Conservation (phyloP, 352 stramenopile species). For the Phytophthora tentaculata region DNA sequence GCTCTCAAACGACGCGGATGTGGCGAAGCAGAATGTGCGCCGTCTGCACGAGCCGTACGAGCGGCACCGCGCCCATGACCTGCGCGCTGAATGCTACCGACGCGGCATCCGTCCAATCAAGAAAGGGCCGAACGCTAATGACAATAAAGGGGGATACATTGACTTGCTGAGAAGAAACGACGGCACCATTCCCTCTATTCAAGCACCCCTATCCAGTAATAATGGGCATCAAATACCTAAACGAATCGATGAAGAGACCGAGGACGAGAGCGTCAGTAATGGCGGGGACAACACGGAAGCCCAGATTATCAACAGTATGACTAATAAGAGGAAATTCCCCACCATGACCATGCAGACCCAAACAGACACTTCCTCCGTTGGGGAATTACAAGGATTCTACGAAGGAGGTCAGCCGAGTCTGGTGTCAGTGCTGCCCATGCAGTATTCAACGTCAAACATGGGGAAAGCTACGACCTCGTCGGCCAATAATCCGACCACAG, state of each 20-base stretch:
- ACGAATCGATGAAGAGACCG: slow-evolving; percentile 26
- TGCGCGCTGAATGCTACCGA: slow-evolving; percentile 83
- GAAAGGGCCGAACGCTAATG: slow-evolving; percentile 83
- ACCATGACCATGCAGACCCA: slow-evolving; percentile 34
- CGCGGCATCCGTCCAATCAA: slow-evolving; percentile 79
- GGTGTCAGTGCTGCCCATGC: slow-evolving; percentile 66
- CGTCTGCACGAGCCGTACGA: slow-evolving; percentile 76
- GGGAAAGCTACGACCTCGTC: slow-evolving; percentile 21
- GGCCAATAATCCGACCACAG: slow-evolving; percentile 47
- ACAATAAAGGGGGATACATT: slow-evolving; percentile 88
- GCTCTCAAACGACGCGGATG: slow-evolving; percentile 48
- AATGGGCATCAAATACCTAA: slow-evolving; percentile 27
- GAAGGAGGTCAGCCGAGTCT: slow-evolving; percentile 47
- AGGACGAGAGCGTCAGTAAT: slow-evolving; percentile 29
- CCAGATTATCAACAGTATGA: slow-evolving; percentile 32
- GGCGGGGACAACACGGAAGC: slow-evolving; percentile 20
- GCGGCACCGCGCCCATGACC: slow-evolving; percentile 71
- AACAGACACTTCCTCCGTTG: slow-evolving; percentile 17
- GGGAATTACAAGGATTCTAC: slow-evolving; percentile 71
- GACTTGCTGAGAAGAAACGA: slow-evolving; percentile 70
- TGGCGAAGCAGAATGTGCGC: slow-evolving; percentile 35
- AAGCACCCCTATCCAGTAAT: slow-evolving; percentile 13
- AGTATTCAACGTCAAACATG: slow-evolving; percentile 49
- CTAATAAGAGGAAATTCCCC: slow-evolving; percentile 65
- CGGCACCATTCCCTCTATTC: slow-evolving; percentile 28